Evolutionary conservation across 2,329 filamentous ascomycete genomes (phyloP).

Genomic region (Trichoderma harzianum): DNA sequence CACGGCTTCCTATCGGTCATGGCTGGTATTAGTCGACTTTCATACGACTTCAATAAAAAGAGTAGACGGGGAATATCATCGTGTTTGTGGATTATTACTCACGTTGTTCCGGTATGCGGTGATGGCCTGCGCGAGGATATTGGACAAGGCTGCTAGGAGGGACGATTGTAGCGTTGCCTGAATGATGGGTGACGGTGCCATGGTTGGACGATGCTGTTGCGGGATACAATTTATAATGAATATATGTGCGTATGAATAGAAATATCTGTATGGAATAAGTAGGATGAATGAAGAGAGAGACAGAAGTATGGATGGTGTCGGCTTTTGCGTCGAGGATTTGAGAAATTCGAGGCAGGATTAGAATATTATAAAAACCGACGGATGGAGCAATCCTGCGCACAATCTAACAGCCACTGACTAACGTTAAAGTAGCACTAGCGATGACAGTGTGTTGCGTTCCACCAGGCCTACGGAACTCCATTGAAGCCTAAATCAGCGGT

Average conservation of each 20-base stretch:
- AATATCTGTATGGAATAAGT: not conserved
- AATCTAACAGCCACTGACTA: not conserved
- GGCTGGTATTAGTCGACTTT: not conserved
- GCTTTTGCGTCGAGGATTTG: not conserved
- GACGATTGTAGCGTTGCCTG: constrained; percentile 63
- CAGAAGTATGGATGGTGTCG: not conserved
- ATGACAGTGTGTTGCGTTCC: not conserved
- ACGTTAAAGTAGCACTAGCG: not conserved
- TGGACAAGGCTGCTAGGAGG: constrained; percentile 63
- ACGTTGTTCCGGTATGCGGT: constrained; percentile 60
- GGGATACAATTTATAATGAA: not conserved
- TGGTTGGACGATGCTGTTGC: constrained; percentile 2
- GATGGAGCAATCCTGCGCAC: not conserved
- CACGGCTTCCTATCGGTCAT: constrained; percentile 49
- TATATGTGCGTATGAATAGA: not conserved
- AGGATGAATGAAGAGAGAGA: not conserved
- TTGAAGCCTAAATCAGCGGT: not conserved
- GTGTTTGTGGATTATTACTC: constrained; percentile 19
- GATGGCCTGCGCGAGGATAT: constrained; percentile 69
- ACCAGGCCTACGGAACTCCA: not conserved
- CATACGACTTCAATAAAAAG: not conserved
- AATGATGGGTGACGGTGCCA: constrained; percentile 48
- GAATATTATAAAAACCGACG: not conserved
- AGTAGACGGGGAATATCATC: not conserved
- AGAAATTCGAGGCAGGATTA: not conserved